phyloP scores from a whole-genome alignment of 2,329 filamentous ascomycete species.

The Cercospora sojina region DNA sequence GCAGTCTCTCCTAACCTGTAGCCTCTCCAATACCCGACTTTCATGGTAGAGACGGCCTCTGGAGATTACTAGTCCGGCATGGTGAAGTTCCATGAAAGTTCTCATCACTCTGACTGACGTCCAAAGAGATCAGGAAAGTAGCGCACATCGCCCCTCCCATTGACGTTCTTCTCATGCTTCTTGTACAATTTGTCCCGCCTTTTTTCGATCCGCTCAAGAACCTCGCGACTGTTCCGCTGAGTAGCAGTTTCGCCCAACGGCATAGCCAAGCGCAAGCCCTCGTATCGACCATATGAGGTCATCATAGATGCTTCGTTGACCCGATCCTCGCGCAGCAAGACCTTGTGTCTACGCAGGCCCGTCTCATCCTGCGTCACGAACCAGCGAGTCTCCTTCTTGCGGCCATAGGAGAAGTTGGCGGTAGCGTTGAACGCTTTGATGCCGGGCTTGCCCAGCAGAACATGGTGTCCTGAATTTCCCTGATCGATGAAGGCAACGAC shows the following conservation, averaged over 20 bases:
- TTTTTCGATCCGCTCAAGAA: conserved; percentile 5
- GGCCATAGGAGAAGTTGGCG: conserved; percentile 11
- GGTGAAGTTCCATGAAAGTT: neutral
- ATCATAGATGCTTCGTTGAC: neutral
- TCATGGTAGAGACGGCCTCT: neutral
- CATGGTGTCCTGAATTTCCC: neutral
- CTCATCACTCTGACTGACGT: neutral
- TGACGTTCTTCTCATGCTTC: neutral
- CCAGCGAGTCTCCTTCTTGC: conserved; percentile 14
- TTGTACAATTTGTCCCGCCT: neutral
- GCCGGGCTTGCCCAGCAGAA: conserved; percentile 5
- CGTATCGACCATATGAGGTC: neutral
- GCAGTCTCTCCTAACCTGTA: neutral
- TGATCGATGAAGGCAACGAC: conserved; percentile 14
- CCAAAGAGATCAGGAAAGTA: neutral
- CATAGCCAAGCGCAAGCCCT: conserved; percentile 6
- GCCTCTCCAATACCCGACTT: neutral
- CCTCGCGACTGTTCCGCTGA: conserved; percentile 16
- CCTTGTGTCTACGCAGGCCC: neutral
- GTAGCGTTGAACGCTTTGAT: neutral
- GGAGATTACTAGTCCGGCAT: neutral
- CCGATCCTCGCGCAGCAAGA: conserved; percentile 4
- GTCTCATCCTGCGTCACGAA: neutral
- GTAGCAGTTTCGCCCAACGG: conserved; percentile 8
- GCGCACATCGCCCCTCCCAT: neutral